Evolutionary conservation across 768 basidiomycete genomes (phyloP).

Genomic region (Neoboletus magnificus): DNA sequence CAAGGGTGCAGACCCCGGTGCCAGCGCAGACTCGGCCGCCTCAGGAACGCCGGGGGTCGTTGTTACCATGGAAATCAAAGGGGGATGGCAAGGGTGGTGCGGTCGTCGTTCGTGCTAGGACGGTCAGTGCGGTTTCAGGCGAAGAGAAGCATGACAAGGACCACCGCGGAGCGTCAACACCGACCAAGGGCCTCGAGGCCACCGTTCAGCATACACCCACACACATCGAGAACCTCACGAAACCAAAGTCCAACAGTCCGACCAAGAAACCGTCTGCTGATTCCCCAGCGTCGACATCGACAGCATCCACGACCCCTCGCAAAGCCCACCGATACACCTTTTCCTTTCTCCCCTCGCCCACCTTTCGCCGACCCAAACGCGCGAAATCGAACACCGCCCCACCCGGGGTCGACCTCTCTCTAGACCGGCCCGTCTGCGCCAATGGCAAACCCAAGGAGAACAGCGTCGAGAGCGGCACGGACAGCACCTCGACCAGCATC

Average conservation of each 20-base stretch:
- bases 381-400: slow-evolving; percentile 9
- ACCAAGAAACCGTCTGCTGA: not conserved
- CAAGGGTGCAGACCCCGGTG: not conserved
- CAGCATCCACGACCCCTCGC: not conserved
- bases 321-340: slow-evolving; percentile 23
- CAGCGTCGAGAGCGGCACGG: slow-evolving; percentile 11
- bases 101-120: not conserved
- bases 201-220: not conserved
- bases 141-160: not conserved
- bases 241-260: not conserved
- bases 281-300: not conserved
- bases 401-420: not conserved
- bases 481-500: slow-evolving; percentile 21
- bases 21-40: not conserved
- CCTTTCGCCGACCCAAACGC: slow-evolving; percentile 20
- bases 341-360: slow-evolving; percentile 20
- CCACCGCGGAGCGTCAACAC: not conserved
- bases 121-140: not conserved
- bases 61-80: slow-evolving; percentile 24
- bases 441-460: not conserved
- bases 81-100: slow-evolving; percentile 3
- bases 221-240: not conserved
- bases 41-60: slow-evolving; percentile 15
- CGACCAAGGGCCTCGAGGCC: not conserved
- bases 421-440: not conserved